Base-by-base conservation (phyloP, 1,139 yeast species). In the Saccharomyces hybrid region DNA sequence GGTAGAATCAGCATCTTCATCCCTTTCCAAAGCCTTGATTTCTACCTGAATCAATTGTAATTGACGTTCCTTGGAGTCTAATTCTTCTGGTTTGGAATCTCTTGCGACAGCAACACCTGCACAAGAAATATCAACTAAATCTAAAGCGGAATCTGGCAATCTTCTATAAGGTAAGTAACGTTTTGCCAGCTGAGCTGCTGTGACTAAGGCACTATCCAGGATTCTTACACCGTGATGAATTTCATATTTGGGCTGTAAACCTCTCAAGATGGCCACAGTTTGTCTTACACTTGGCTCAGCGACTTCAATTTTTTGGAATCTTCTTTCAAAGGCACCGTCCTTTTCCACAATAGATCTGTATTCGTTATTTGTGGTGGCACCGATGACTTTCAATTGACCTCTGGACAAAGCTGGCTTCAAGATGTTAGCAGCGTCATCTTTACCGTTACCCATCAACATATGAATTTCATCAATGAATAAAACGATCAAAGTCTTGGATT, bases 361-460 rank as follows among this genome's bases (percentile, higher is more conserved):
- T 74, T 93, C 99, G 56, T 86, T 86, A 65, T 89, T 86, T 3
- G 99, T 95, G 21, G 99, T 93, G 47, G 99, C 99, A 75, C 99
- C 99, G 69, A 91, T 91, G 74, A 97, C 95, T 73, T 93, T 97
- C 68, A 93, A 82, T 53, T 86, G 80, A 61, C 99, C 99, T 74
- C 99, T 85, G 3, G 99, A 97, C 64, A 93, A 81, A 81, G 95
- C 95, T 50, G 99, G 99, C 75, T 93, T 93, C 71, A 93, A 82
- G 64, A 95, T 81, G 72, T 93, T 93, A 50, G 99, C 99, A 44
- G 98, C 99, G 72, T 93, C 98, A 58, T 78, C 78, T 68, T 79
- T 80, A 68, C 99, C 99, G 69, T 93, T 96, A 62, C 99, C 99
- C 98, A 95, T 93, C 64, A 95, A 82, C 96, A 93, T 91, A 74